A percentile compares a stretch with the other conserved stretches of the same genome.
phyloP scores from a whole-genome alignment of 805 yeast genomes.

The Torulaspora maleeae region DNA sequence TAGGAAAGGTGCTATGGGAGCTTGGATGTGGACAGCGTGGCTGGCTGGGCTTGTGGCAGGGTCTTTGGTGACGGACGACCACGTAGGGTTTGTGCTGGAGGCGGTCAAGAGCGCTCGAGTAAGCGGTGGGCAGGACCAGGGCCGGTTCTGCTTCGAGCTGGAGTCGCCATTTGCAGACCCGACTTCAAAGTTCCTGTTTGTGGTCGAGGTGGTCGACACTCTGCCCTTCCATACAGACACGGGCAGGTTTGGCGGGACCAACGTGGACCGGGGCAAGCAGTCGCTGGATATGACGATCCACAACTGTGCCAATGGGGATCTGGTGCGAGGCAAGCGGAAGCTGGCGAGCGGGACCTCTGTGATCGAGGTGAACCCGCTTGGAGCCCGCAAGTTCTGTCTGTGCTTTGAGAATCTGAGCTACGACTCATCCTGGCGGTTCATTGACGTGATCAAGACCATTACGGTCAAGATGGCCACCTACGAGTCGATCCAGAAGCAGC shows the following conservation, averaged over 20 bases:
- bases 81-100: slow-evolving; percentile 5
- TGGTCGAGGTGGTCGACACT: slow-evolving; percentile 17
- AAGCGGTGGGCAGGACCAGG: neutral
- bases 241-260: slow-evolving; percentile 27
- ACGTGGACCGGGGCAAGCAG: slow-evolving; percentile 26
- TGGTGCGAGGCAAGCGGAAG: slow-evolving; percentile 18
- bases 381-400: slow-evolving; percentile 16
- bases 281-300: slow-evolving; percentile 16
- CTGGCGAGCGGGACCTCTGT: slow-evolving; percentile 17
- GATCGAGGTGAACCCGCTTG: slow-evolving; percentile 13
- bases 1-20: slow-evolving; percentile 1
- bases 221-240: slow-evolving; percentile 15
- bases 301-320: slow-evolving; percentile 13
- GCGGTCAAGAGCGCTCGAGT: slow-evolving; percentile 9
- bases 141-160: slow-evolving; percentile 8
- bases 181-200: slow-evolving; percentile 12
- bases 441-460: slow-evolving; percentile 24
- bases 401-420: slow-evolving; percentile 32
- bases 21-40: neutral
- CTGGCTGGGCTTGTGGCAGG: slow-evolving; percentile 1
- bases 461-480: slow-evolving; percentile 18
- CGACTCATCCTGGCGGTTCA: slow-evolving; percentile 37
- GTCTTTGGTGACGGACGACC: neutral
- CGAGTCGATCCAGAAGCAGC: slow-evolving; percentile 2
- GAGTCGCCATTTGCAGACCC: slow-evolving; percentile 7